phyloP scores from a whole-genome alignment of 352 stramenopile species.

The Pythium angustatum region DNA sequence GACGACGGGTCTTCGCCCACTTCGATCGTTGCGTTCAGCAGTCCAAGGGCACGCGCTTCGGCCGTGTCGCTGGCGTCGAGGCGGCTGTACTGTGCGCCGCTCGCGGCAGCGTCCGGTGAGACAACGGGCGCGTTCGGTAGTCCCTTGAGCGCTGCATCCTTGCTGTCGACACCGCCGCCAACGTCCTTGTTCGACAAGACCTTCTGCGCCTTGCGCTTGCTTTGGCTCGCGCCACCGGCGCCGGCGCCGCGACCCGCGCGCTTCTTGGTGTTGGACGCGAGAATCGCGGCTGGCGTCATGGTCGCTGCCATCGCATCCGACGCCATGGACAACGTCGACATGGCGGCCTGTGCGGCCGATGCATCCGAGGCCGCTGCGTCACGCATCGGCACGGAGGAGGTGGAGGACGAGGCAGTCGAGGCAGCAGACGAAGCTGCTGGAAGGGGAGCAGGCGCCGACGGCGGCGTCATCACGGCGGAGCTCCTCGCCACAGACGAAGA shows the following conservation, averaged over 20 bases:
- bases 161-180: not conserved
- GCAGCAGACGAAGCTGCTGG: not conserved
- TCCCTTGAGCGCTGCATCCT: slow-evolving; percentile 18
- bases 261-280: slow-evolving; percentile 19
- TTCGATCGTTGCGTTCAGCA: slow-evolving; percentile 49
- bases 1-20: slow-evolving; percentile 45
- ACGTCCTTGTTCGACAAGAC: slow-evolving; percentile 3
- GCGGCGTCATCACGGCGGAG: not conserved
- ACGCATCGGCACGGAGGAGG: not conserved
- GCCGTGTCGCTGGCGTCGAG: slow-evolving; percentile 60
- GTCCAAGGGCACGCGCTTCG: slow-evolving; percentile 45
- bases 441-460: not conserved
- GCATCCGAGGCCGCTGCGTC: not conserved
- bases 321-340: not conserved
- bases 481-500: not conserved
- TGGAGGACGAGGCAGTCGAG: not conserved
- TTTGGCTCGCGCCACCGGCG: slow-evolving; percentile 6
- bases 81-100: slow-evolving; percentile 47
- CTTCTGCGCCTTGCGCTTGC: slow-evolving; percentile 20
- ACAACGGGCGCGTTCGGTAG: slow-evolving; percentile 23
- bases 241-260: slow-evolving; percentile 19
- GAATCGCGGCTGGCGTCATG: slow-evolving; percentile 8
- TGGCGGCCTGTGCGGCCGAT: not conserved
- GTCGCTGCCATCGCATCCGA: not conserved
- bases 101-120: not conserved